Evolutionary conservation across 345 rosid species (phyloP).

Genomic region (Heritiera littoralis): DNA sequence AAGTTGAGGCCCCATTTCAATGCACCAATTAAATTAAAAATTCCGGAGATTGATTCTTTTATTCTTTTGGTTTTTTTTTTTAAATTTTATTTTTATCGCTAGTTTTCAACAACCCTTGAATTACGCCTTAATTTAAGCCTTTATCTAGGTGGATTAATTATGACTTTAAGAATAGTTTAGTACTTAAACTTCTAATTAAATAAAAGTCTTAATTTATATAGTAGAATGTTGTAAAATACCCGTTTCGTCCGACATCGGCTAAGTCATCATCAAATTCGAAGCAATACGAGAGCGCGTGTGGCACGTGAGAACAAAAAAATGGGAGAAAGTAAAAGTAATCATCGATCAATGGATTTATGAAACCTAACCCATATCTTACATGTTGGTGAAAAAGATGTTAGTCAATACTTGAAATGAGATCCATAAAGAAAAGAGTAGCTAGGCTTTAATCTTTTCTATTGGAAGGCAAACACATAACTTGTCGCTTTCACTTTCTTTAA

Average conservation of each 20-base stretch:
- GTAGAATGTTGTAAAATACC: neutral
- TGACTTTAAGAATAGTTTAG: slow-evolving; percentile 9
- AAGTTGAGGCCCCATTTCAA: slow-evolving; percentile 11
- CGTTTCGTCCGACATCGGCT: neutral
- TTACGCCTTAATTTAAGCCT: slow-evolving; percentile 60
- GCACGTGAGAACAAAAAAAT: neutral
- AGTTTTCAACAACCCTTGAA: slow-evolving; percentile 41
- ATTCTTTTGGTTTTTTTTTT: neutral
- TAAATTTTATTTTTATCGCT: neutral
- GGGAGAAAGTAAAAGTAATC: too few relatives aligned
- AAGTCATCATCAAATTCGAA: neutral
- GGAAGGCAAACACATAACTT: slow-evolving; percentile 37
- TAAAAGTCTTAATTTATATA: neutral
- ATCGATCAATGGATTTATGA: neutral
- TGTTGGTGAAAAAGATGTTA: slow-evolving; percentile 10
- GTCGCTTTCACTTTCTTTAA: slow-evolving; percentile 40
- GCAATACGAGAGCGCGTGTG: neutral
- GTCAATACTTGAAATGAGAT: slow-evolving; percentile 33
- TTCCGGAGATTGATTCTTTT: neutral
- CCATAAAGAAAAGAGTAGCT: neutral
- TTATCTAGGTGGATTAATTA: slow-evolving; percentile 24
- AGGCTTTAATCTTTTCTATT: slow-evolving; percentile 19
- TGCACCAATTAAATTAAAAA: neutral
- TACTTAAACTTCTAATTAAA: neutral
- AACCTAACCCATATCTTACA: slow-evolving; percentile 13